phyloP scores from a whole-genome alignment of 202 grass and related monocot genomes.

The Zoysia matrella region DNA sequence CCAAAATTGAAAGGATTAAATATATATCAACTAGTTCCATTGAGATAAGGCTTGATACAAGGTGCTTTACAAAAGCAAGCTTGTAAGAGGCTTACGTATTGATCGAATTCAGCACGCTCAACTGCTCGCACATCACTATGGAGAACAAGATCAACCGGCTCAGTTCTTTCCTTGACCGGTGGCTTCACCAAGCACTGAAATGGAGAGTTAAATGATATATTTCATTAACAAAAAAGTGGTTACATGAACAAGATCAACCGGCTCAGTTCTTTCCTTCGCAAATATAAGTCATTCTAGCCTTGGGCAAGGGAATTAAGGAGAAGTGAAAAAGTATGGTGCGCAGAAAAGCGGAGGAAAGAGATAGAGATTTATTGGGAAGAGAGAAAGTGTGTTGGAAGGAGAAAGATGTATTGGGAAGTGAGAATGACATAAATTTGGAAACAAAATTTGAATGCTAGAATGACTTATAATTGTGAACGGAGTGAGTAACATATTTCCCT shows the following conservation, averaged over 20 bases:
- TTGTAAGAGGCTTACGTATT: constrained; percentile 64
- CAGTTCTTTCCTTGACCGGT: constrained; percentile 75
- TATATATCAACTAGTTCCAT: background rate
- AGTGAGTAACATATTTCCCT: background rate
- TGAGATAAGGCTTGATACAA: constrained; percentile 10
- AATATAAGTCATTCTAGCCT: too few species aligned
- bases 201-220: constrained; percentile 9
- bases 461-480: too few species aligned
- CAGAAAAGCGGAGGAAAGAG: too few species aligned
- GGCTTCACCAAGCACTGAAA: constrained; percentile 78
- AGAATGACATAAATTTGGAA: too few species aligned
- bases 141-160: constrained; percentile 77
- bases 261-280: constrained; percentile 79
- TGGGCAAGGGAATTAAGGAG: too few species aligned
- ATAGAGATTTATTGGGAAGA: too few species aligned
- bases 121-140: constrained; percentile 81
- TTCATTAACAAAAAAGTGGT: too few species aligned
- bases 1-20: constrained; percentile 14
- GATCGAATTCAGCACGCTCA: constrained; percentile 80
- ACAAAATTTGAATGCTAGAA: too few species aligned
- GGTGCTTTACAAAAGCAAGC: constrained; percentile 6
- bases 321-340: too few species aligned
- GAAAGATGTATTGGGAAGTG: too few species aligned
- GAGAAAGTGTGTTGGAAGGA: too few species aligned
- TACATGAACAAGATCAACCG: constrained; percentile 55